A percentile compares a stretch with the other conserved stretches of the same genome.
Conservation (phyloP, 179 eudicot species). For the Nepenthes alata region DNA sequence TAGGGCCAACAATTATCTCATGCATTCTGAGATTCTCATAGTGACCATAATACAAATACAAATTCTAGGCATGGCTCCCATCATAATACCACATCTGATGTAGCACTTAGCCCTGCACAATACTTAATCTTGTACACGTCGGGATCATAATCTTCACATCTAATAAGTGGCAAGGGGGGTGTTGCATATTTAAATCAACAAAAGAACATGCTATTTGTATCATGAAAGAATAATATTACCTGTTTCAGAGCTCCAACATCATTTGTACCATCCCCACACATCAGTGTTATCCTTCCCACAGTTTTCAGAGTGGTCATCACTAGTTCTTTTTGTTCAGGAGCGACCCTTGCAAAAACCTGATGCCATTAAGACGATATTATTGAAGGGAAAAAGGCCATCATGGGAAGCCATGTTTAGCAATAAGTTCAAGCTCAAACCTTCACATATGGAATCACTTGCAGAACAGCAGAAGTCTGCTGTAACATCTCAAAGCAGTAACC, state of each 20-base stretch:
- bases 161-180: too few species aligned
- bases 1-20: too few species aligned
- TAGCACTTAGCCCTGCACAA: too few species aligned
- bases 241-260: conserved; percentile 97
- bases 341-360: conserved; percentile 97
- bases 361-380: conserved; percentile 1
- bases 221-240: conserved; percentile 23
- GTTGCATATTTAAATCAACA: too few species aligned
- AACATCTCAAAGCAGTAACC: conserved; percentile 91
- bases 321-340: conserved; percentile 96
- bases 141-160: too few species aligned
- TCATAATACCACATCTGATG: too few species aligned
- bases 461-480: conserved; percentile 63
- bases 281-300: conserved; percentile 83
- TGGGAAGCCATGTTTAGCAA: background rate
- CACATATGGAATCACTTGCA: conserved; percentile 75
- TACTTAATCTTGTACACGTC: too few species aligned
- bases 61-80: too few species aligned
- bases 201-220: too few species aligned
- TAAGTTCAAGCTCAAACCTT: conserved; percentile 36
- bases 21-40: too few species aligned
- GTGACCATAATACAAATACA: too few species aligned
- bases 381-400: background rate
- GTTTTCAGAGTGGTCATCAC: conserved; percentile 82
- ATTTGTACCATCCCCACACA: conserved; percentile 99